Percentiles rank a stretch among this genome's conserved stretches.
Evolutionary conservation across 2,329 filamentous ascomycete genomes (phyloP).

Genomic region (Magnaporthiopsis poae): DNA sequence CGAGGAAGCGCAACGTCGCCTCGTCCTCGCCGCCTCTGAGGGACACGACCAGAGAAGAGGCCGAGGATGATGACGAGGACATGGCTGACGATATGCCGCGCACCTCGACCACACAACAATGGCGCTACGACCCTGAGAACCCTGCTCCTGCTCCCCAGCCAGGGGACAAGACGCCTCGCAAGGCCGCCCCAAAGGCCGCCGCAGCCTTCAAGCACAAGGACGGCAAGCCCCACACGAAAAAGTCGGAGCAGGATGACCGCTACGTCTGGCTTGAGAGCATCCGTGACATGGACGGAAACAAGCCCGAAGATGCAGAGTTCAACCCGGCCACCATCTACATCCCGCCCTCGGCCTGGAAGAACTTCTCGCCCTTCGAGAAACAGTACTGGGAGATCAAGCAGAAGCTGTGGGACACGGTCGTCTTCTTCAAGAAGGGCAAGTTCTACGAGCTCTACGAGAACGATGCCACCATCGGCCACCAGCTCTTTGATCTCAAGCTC

Average conservation of each 20-base stretch:
- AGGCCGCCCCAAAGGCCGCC: slow-evolving; percentile 18
- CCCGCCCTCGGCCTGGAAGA: slow-evolving; percentile 65
- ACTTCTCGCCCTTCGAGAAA: slow-evolving; percentile 90
- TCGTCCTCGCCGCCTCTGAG: slow-evolving; percentile 27
- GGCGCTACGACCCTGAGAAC: slow-evolving; percentile 54
- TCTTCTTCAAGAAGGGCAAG: slow-evolving; percentile 99
- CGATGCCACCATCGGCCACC: slow-evolving; percentile 90
- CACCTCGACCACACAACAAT: slow-evolving; percentile 69
- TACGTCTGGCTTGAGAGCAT: slow-evolving; percentile 86
- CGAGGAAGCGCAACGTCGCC: slow-evolving; percentile 54
- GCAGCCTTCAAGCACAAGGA: slow-evolving; percentile 32
- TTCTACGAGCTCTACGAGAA: slow-evolving; percentile 99
- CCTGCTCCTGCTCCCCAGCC: slow-evolving; percentile 24
- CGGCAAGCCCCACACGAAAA: slow-evolving; percentile 57
- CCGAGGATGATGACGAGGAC: slow-evolving; percentile 41
- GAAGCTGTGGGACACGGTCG: slow-evolving; percentile 92
- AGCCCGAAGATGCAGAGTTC: slow-evolving; percentile 72
- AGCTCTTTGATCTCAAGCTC: slow-evolving; percentile 93
- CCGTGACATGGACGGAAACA: slow-evolving; percentile 72
- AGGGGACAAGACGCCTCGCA: slow-evolving; percentile 13
- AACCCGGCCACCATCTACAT: slow-evolving; percentile 87
- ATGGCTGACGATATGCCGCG: slow-evolving; percentile 47
- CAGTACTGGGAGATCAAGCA: slow-evolving; percentile 99
- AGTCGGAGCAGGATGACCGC: slow-evolving; percentile 69
- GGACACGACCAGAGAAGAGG: slow-evolving; percentile 22